Evolutionary conservation across 1,284 basidiomycete genomes (phyloP).

Genomic region (Erythrobasidium hasegawianum): DNA sequence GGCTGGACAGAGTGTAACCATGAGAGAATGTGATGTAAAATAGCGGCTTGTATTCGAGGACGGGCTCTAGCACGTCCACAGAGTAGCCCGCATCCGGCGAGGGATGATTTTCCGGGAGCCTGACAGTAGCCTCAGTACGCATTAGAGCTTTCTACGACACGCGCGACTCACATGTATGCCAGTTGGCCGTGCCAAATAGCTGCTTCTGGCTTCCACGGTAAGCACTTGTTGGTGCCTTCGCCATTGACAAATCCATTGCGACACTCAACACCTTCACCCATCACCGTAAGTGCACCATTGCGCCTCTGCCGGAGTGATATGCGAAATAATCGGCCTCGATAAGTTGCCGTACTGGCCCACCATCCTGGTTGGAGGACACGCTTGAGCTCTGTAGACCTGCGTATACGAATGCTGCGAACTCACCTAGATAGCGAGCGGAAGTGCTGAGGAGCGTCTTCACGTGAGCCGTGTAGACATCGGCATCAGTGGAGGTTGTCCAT

Average conservation of each 20-base stretch:
- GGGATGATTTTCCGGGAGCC: constrained; percentile 17
- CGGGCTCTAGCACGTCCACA: constrained; percentile 24
- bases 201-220: constrained; percentile 23
- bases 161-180: constrained; percentile 8
- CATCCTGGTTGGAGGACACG: constrained; percentile 27
- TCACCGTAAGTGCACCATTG: constrained; percentile 2
- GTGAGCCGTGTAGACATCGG: constrained; percentile 9
- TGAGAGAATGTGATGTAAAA: constrained; percentile 6
- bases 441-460: constrained; percentile 11
- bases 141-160: not conserved
- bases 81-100: constrained; percentile 29
- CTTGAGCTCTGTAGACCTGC: too few relatives aligned
- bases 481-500: not conserved
- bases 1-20: constrained; percentile 6
- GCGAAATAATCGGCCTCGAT: constrained; percentile 16
- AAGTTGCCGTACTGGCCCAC: constrained; percentile 24
- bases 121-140: not conserved
- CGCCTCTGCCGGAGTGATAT: constrained; percentile 1
- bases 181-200: constrained; percentile 24
- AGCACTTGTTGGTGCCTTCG: not conserved
- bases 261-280: constrained; percentile 16
- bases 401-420: not conserved
- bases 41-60: constrained; percentile 25
- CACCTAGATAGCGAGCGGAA: constrained; percentile 21
- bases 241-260: constrained; percentile 10